Conservation (phyloP, 148 eudicot species). For the Rhododendron mucronatum region DNA sequence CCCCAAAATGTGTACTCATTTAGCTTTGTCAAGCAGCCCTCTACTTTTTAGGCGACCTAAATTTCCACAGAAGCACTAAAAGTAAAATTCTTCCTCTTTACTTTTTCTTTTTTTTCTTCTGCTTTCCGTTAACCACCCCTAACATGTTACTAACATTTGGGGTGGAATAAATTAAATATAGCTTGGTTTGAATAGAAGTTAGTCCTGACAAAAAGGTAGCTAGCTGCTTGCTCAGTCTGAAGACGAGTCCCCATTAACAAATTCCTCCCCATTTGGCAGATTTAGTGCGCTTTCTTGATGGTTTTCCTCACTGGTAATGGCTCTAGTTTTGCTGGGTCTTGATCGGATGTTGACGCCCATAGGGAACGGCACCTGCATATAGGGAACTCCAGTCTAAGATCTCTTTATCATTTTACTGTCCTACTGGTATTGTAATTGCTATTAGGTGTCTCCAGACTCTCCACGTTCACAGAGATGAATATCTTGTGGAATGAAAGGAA, state of each 20-base stretch:
- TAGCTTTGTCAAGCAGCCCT: conserved; percentile 6
- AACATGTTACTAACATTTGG: conserved; percentile 24
- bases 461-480: neutral
- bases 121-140: conserved; percentile 10
- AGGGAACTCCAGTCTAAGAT: neutral
- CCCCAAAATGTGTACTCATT: conserved; percentile 9
- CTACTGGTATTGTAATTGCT: neutral
- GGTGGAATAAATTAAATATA: conserved; percentile 6
- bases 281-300: conserved; percentile 34
- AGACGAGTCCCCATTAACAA: conserved; percentile 41
- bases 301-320: conserved; percentile 44
- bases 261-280: conserved; percentile 41
- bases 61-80: conserved; percentile 8
- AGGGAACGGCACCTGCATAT: conserved; percentile 76
- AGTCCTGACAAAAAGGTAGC: conserved; percentile 23
- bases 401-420: neutral
- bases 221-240: conserved; percentile 40
- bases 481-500: neutral
- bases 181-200: conserved; percentile 14
- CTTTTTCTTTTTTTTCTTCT: neutral
- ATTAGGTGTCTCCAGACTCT: neutral
- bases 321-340: conserved; percentile 43
- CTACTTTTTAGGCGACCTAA: neutral
- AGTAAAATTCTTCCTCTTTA: conserved; percentile 3
- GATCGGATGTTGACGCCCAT: conserved; percentile 62